Conservation (phyloP, 1,139 yeast species). For the Hanseniaspora sp. region DNA sequence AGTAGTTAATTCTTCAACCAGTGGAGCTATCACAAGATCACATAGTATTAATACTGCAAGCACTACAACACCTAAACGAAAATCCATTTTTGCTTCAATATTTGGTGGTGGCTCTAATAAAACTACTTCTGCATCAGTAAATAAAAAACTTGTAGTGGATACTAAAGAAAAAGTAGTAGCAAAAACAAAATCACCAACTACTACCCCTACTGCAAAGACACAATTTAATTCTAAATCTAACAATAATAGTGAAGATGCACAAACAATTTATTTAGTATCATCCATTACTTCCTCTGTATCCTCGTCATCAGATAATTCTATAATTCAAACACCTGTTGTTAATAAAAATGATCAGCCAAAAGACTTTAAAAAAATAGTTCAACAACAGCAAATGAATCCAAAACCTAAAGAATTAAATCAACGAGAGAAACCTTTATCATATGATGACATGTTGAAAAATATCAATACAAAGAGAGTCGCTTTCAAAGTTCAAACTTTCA, state of each 20-base stretch:
- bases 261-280: not conserved
- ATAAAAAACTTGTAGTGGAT: conserved; percentile 1
- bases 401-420: not conserved
- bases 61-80: conserved; percentile 8
- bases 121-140: not conserved
- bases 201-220: not conserved
- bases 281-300: not conserved
- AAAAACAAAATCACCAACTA: not conserved
- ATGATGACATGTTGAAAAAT: conserved; percentile 1
- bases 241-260: not conserved
- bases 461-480: conserved; percentile 43
- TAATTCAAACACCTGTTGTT: not conserved
- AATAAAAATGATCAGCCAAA: not conserved
- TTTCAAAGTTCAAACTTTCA: conserved; percentile 60
- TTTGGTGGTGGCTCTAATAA: conserved; percentile 6
- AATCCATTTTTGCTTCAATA: conserved; percentile 5
- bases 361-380: not conserved
- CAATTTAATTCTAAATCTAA: not conserved
- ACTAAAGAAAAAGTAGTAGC: not conserved
- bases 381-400: not conserved
- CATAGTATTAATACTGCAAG: conserved; percentile 15
- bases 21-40: conserved; percentile 10
- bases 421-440: not conserved
- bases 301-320: not conserved
- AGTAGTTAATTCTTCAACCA: not conserved